Conservation (phyloP, 495 filamentous ascomycete genomes). For the Astrothelium macrocarpum region DNA sequence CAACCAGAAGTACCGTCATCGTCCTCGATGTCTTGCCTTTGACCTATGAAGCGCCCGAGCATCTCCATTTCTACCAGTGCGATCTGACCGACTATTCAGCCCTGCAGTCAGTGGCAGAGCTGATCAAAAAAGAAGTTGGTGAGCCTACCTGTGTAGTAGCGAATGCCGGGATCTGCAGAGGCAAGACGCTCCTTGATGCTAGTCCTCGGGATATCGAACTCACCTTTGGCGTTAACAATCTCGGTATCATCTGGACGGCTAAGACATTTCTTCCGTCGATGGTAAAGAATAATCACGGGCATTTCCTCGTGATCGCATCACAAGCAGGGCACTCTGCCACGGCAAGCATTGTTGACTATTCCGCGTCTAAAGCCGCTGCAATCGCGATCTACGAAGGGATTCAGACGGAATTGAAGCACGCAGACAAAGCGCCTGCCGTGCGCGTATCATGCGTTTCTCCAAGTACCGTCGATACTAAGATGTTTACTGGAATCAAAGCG, state of each 20-base stretch:
- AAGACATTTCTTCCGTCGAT: constrained; percentile 54
- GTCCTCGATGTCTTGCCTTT: constrained; percentile 40
- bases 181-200: constrained; percentile 40
- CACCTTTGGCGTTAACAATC: constrained; percentile 50
- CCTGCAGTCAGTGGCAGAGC: constrained; percentile 37
- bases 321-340: constrained; percentile 45
- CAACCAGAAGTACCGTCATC: constrained; percentile 38
- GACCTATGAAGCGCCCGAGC: constrained; percentile 16
- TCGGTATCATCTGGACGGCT: constrained; percentile 48
- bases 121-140: constrained; percentile 40
- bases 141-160: constrained; percentile 49
- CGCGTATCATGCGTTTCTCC: constrained; percentile 30
- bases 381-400: constrained; percentile 44
- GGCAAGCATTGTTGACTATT: constrained; percentile 46
- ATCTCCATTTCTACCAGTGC: constrained; percentile 38
- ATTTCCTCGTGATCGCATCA: constrained; percentile 47
- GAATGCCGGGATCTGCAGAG: constrained; percentile 48
- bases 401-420: constrained; percentile 26
- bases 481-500: constrained; percentile 15
- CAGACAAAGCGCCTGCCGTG: constrained; percentile 27
- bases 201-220: constrained; percentile 38
- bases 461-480: constrained; percentile 23
- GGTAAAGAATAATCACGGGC: constrained; percentile 50
- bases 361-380: constrained; percentile 47
- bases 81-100: constrained; percentile 44